Evolutionary conservation across 176 grass and related monocot genomes (phyloP).

Genomic region (Oryza rufipogon): DNA sequence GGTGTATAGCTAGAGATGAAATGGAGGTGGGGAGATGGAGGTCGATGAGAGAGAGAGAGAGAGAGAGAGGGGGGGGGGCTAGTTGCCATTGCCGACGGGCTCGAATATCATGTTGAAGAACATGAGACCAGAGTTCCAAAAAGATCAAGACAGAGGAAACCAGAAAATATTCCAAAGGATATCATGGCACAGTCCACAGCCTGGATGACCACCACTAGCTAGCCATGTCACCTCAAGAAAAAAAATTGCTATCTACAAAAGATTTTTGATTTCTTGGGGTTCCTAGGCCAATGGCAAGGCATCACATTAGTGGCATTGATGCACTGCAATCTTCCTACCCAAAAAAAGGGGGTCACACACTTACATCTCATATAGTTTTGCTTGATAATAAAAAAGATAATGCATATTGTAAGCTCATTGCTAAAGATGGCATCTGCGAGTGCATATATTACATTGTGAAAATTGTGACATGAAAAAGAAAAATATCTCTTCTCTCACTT

Average conservation of each 20-base stretch:
- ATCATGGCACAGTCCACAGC: constrained; percentile 18
- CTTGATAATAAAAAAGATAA: neutral
- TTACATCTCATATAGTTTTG: neutral
- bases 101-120: neutral
- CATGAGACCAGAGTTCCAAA: constrained; percentile 4
- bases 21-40: neutral
- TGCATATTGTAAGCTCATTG: neutral
- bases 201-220: constrained; percentile 28
- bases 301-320: constrained; percentile 30
- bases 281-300: constrained; percentile 41
- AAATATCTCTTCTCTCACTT: constrained; percentile 36
- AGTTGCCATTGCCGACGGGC: neutral
- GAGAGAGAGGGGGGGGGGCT: neutral
- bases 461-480: neutral
- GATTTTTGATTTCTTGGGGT: constrained; percentile 21
- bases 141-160: constrained; percentile 21
- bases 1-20: neutral
- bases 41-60: neutral
- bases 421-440: constrained; percentile 29
- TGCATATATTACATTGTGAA: neutral
- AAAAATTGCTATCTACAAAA: constrained; percentile 23
- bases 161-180: constrained; percentile 24
- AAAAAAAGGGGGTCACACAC: constrained; percentile 19
- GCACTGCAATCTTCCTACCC: constrained; percentile 22
- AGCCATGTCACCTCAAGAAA: constrained; percentile 20